These are phyloP conservation scores for Lasiodiplodia gonubiensis DNA, from an alignment of 2,329 filamentous ascomycete genomes.

Conservation along the genomic window DNA sequence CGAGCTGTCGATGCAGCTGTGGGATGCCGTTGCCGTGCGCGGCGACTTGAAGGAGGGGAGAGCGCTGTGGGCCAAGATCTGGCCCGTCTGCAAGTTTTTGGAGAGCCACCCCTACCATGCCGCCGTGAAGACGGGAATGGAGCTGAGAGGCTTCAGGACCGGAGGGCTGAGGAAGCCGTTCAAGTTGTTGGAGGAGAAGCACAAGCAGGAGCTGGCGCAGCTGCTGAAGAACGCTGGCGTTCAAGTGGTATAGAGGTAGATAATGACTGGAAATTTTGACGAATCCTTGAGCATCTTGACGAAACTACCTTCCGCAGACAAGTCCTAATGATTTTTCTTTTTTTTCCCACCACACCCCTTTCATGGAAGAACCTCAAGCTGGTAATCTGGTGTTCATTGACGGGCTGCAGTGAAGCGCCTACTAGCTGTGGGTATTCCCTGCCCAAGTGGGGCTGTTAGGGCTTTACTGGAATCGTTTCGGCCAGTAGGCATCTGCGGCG, in stretches of 20 bases:
- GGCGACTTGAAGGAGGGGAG: conserved; percentile 52
- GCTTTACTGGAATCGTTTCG: no score
- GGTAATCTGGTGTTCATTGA: no score
- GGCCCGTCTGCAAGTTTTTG: conserved; percentile 57
- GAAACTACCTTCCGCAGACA: no score
- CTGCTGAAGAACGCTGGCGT: conserved; percentile 48
- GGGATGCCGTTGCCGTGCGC: conserved; percentile 53
- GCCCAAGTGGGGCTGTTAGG: no score
- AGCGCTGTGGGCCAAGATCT: conserved; percentile 57
- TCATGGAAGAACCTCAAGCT: no score
- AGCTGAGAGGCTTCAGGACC: conserved; percentile 53
- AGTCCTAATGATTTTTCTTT: no score
- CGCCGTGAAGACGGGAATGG: conserved; percentile 58
- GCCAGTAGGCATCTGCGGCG: no score
- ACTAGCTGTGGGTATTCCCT: no score
- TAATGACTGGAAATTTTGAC: neutral
- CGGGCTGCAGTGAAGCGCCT: no score
- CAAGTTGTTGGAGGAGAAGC: conserved; percentile 44
- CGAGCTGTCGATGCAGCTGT: conserved; percentile 55
- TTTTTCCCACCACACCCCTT: no score
- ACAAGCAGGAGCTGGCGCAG: conserved; percentile 44
- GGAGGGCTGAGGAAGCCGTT: conserved; percentile 59
- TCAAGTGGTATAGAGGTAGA: neutral
- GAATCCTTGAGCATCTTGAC: neutral
- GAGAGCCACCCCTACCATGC: conserved; percentile 56